These are phyloP conservation scores for Lizonia empirigonia DNA, from an alignment of 2,329 filamentous ascomycete species.

Conservation along the genomic window DNA sequence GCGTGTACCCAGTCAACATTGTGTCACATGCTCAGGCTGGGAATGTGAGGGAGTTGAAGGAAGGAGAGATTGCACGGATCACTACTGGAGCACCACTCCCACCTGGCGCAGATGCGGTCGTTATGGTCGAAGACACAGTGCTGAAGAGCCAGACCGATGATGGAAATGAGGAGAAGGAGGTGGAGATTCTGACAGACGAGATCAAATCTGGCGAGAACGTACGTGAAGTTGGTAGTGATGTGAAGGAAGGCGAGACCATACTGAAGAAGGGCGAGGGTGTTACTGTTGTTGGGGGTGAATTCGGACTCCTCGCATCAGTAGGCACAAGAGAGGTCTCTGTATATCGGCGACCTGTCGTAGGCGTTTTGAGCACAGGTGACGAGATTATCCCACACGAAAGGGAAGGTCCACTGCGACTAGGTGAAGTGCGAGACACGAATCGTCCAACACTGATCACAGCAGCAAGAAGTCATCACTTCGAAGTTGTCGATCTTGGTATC, in stretches of 20 bases:
- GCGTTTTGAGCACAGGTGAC: constrained; percentile 91
- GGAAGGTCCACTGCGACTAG: constrained; percentile 67
- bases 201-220: constrained; percentile 84
- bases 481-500: constrained; percentile 84
- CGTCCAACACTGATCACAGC: constrained; percentile 85
- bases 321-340: constrained; percentile 73
- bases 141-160: constrained; percentile 78
- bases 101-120: constrained; percentile 83
- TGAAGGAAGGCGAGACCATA: constrained; percentile 71
- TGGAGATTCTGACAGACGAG: constrained; percentile 81
- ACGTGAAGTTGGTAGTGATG: constrained; percentile 87
- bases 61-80: constrained; percentile 83
- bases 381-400: constrained; percentile 81
- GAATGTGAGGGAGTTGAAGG: constrained; percentile 66
- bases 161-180: constrained; percentile 80
- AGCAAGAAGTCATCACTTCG: constrained; percentile 73
- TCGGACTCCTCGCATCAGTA: constrained; percentile 86
- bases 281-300: constrained; percentile 84
- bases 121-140: constrained; percentile 95
- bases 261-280: constrained; percentile 81
- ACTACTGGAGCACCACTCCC: constrained; percentile 94
- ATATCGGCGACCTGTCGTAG: constrained; percentile 78
- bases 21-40: constrained; percentile 84
- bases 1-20: constrained; percentile 82
- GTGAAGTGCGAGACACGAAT: constrained; percentile 94